These are phyloP conservation scores for Parietaria judaica DNA, from an alignment of 306 rosid genomes.

Conservation along the genomic window DNA sequence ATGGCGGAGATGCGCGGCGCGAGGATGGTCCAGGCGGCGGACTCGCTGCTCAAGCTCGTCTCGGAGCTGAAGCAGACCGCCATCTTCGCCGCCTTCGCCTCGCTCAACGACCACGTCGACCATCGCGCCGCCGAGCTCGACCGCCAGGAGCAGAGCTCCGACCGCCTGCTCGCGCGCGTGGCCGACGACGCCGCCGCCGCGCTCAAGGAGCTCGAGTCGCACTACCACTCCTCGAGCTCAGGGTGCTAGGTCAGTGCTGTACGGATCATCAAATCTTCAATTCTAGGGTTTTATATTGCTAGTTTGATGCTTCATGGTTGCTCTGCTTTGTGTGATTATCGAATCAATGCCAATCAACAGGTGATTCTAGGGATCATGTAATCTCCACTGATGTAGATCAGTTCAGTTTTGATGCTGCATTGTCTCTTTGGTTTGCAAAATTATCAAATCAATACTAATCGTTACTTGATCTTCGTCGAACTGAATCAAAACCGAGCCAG, in stretches of 20 bases:
- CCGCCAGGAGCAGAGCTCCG: slow-evolving; percentile 58
- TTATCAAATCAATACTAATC: too few species aligned
- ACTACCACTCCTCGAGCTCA: slow-evolving; percentile 47
- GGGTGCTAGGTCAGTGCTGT: background rate
- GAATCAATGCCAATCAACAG: too few species aligned
- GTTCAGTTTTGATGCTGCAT: too few species aligned
- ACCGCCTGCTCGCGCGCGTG: slow-evolving; percentile 48
- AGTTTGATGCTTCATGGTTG: too few species aligned
- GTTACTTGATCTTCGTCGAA: too few species aligned
- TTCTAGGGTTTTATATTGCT: too few species aligned
- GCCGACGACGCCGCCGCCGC: slow-evolving; percentile 86
- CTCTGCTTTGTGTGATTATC: too few species aligned
- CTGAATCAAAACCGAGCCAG: too few species aligned
- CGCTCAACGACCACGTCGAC: slow-evolving; percentile 84
- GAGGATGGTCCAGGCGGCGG: slow-evolving; percentile 83
- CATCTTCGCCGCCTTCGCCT: slow-evolving; percentile 89
- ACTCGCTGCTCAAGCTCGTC: slow-evolving; percentile 71
- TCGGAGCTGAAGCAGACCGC: slow-evolving; percentile 89
- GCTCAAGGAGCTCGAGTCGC: slow-evolving; percentile 79
- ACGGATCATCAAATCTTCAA: too few species aligned
- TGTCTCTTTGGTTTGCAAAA: too few species aligned
- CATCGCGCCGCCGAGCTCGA: slow-evolving; percentile 67
- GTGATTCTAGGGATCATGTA: too few species aligned
- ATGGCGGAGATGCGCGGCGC: slow-evolving; percentile 95
- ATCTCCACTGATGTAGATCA: too few species aligned